Evolutionary conservation across 352 stramenopile genomes (phyloP).

Genomic region (Globisporangium paddicum): DNA sequence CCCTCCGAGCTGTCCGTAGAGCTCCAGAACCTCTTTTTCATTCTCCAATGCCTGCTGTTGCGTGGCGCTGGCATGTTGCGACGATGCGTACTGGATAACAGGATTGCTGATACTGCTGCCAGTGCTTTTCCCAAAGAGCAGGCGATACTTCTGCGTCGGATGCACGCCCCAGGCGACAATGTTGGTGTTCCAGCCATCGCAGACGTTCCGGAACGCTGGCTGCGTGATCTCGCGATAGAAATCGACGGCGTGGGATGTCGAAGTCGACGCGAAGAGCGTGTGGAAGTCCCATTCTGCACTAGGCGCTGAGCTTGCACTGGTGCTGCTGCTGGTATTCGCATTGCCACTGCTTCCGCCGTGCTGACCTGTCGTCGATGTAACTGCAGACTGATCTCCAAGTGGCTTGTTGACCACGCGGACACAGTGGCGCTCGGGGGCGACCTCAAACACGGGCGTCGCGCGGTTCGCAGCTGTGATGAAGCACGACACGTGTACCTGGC

Average conservation of each 20-base stretch:
- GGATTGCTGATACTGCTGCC: conserved; percentile 3
- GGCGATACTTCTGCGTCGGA: conserved; percentile 64
- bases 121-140: conserved; percentile 63
- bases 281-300: conserved; percentile 59
- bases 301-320: neutral
- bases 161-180: conserved; percentile 60
- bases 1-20: conserved; percentile 51
- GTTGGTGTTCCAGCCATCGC: conserved; percentile 59
- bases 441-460: conserved; percentile 54
- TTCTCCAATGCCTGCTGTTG: neutral
- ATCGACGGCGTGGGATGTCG: conserved; percentile 30
- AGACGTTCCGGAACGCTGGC: conserved; percentile 34
- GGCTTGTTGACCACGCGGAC: conserved; percentile 41
- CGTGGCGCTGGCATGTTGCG: neutral
- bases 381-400: conserved; percentile 7
- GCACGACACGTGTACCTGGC: conserved; percentile 57
- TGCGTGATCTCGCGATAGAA: conserved; percentile 59
- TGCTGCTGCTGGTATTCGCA: neutral
- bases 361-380: neutral
- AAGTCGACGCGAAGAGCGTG: conserved; percentile 44
- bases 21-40: conserved; percentile 39
- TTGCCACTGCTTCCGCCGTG: neutral
- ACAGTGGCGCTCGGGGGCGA: conserved; percentile 34
- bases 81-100: neutral
- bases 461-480: conserved; percentile 70